Conservation (phyloP, 257 asterid genomes). For the Eustoma russellianum region DNA sequence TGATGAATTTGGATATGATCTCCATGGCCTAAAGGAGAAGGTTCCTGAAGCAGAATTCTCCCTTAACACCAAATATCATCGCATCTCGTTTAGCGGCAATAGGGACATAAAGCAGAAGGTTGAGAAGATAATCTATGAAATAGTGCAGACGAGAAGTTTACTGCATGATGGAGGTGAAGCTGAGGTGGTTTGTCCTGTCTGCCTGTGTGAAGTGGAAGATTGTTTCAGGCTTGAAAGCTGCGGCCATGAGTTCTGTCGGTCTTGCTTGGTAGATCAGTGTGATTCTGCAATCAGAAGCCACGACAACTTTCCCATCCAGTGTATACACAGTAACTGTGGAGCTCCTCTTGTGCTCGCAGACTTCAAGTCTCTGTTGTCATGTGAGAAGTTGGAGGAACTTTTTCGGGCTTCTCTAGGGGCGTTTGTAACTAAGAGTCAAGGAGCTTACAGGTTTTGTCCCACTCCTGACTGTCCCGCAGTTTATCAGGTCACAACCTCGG, state of each 20-base stretch:
- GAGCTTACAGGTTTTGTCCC: slow-evolving; percentile 70
- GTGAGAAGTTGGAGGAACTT: slow-evolving; percentile 69
- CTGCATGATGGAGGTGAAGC: slow-evolving; percentile 16
- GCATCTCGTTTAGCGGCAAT: slow-evolving; percentile 41
- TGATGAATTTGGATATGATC: slow-evolving; percentile 69
- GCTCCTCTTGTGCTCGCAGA: slow-evolving; percentile 48
- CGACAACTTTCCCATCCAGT: slow-evolving; percentile 57
- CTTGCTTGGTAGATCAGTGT: slow-evolving; percentile 71
- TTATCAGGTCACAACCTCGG: slow-evolving; percentile 38
- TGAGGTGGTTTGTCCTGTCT: slow-evolving; percentile 53
- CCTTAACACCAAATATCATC: slow-evolving; percentile 49
- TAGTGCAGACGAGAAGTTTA: slow-evolving; percentile 31
- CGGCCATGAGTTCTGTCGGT: slow-evolving; percentile 52
- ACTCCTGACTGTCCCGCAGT: slow-evolving; percentile 92
- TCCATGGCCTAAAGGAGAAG: slow-evolving; percentile 55
- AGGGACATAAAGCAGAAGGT: slow-evolving; percentile 62
- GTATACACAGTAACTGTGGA: slow-evolving; percentile 47
- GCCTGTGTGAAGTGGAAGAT: slow-evolving; percentile 77
- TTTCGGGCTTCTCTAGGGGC: slow-evolving; percentile 68
- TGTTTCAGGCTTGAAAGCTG: slow-evolving; percentile 61
- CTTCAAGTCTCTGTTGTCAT: slow-evolving; percentile 40
- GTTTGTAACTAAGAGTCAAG: slow-evolving; percentile 57
- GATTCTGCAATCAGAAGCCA: slow-evolving; percentile 56
- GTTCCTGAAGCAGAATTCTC: slow-evolving; percentile 60
- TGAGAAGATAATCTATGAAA: slow-evolving; percentile 37